Conservation (phyloP, 2,329 filamentous ascomycete species). For the Septoria linicola region DNA sequence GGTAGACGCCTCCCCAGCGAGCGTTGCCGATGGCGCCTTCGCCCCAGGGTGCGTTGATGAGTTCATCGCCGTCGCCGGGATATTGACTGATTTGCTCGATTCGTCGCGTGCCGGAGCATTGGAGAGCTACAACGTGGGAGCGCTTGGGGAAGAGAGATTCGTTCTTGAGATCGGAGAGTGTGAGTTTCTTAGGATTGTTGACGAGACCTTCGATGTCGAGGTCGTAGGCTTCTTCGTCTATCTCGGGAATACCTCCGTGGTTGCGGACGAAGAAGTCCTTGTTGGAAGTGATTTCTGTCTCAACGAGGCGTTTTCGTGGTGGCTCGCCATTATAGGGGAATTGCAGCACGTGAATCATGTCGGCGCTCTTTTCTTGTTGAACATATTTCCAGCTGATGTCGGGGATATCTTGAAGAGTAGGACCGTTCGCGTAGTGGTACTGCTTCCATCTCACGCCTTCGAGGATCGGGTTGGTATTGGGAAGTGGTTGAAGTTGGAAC, state of each 20-base stretch:
- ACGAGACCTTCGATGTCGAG: slow-evolving; percentile 62
- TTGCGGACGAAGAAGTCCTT: slow-evolving; percentile 67
- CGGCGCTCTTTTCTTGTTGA: slow-evolving; percentile 45
- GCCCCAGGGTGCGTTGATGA: slow-evolving; percentile 47
- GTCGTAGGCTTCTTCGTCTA: slow-evolving; percentile 56
- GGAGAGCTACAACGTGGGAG: slow-evolving; percentile 60
- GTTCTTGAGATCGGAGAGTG: slow-evolving; percentile 60
- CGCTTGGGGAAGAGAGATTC: slow-evolving; percentile 60
- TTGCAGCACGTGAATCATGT: slow-evolving; percentile 50
- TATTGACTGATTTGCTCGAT: slow-evolving; percentile 67
- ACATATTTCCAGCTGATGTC: slow-evolving; percentile 53
- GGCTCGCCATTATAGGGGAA: slow-evolving; percentile 52
- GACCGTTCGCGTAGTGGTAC: slow-evolving; percentile 47
- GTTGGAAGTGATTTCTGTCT: slow-evolving; percentile 57
- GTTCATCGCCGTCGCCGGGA: slow-evolving; percentile 60
- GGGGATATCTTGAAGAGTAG: slow-evolving; percentile 46
- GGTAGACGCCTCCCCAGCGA: slow-evolving; percentile 57
- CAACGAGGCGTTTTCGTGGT: slow-evolving; percentile 27
- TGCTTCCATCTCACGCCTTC: slow-evolving; percentile 49
- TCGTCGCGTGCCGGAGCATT: slow-evolving; percentile 67
- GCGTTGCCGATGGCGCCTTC: slow-evolving; percentile 64
- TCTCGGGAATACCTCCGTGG: slow-evolving; percentile 68
- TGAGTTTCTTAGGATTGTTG: slow-evolving; percentile 56
- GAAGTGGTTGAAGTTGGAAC: slow-evolving; percentile 45
- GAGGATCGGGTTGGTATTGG: slow-evolving; percentile 46